These are phyloP conservation scores for Talaromyces sp. DNA, from an alignment of 2,329 filamentous ascomycete species.

Conservation along the genomic window DNA sequence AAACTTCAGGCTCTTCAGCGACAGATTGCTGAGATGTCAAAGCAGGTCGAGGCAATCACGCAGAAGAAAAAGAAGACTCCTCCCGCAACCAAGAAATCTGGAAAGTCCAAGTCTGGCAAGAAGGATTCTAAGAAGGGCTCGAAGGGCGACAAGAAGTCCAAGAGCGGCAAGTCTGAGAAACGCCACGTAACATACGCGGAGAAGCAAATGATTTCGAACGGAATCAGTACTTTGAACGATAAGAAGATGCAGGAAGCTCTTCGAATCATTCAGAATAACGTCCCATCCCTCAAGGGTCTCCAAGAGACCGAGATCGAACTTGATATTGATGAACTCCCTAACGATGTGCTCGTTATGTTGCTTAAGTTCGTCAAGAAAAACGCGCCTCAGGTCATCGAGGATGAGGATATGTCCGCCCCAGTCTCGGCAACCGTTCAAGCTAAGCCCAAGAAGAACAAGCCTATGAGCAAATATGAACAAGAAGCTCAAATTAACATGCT, in stretches of 20 bases:
- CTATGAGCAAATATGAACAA: conserved; percentile 51
- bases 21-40: conserved; percentile 70
- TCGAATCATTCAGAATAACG: conserved; percentile 81
- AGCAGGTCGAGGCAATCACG: conserved; percentile 56
- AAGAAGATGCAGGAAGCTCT: conserved; percentile 76
- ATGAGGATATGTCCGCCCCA: conserved; percentile 31
- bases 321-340: conserved; percentile 49
- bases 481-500: conserved; percentile 50
- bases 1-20: conserved; percentile 65
- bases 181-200: conserved; percentile 70
- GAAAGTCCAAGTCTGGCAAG: conserved; percentile 41
- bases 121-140: conserved; percentile 49
- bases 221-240: conserved; percentile 75
- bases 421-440: conserved; percentile 33
- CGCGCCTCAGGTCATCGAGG: conserved; percentile 42
- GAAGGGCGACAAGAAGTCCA: conserved; percentile 55
- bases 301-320: conserved; percentile 48
- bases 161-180: conserved; percentile 46
- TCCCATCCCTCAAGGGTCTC: conserved; percentile 63
- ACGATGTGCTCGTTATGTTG: conserved; percentile 44
- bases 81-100: conserved; percentile 50
- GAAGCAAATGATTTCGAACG: conserved; percentile 85
- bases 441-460: conserved; percentile 51
- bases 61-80: conserved; percentile 60
- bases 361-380: conserved; percentile 49